Base-by-base conservation (phyloP, 73 alveolate species). In the Paramecium sexaurelia region DNA sequence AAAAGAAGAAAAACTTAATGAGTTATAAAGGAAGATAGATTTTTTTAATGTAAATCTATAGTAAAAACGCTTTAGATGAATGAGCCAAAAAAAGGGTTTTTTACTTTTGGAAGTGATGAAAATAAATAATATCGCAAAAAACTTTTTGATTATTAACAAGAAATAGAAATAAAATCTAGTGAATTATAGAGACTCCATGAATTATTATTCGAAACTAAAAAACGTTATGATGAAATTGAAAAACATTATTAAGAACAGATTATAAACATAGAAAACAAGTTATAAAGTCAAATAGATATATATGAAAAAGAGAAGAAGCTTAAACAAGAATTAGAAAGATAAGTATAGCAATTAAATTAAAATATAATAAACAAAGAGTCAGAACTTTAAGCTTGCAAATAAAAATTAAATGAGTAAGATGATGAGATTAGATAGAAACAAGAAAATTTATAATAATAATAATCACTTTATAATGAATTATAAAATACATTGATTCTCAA, bases 121-220 rank as follows among this genome's bases (percentile, higher is more conserved):
- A 6, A 35, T 36, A 71, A 32, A 36, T 8, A 35, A 7, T 37
- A 11, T 27, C 13, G 43, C 9, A 35, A 71, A 37, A 17, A 71
- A 11, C 43, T 71, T 0, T 36, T 71, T 20, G 37, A n/a, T 35
- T 35, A 11, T 27, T 71, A 71, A 19, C 35, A 29, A 37, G 86
- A 71, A 71, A 2, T 33, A 29, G 86, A 71, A 35, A 71, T 71
- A 4, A 71, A 71, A 33, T 2, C 37, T 0, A 35, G 24, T 33
- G 86, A 71, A 37, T 35, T 71, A 20, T 13, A 71, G 24, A 71
- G 86, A 71, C 55, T 71, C 15, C 86, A 71, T 71, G 55, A 71
- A 71, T 20, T 35, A 19, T 22, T 33, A 71, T 71, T 71, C 17
- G 86, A 71, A 6, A 35, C 32, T 7, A 71, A 36, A 71, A n/a